Evolutionary conservation across 257 asterid species (phyloP).

Genomic region (Leptodermis oblonga): DNA sequence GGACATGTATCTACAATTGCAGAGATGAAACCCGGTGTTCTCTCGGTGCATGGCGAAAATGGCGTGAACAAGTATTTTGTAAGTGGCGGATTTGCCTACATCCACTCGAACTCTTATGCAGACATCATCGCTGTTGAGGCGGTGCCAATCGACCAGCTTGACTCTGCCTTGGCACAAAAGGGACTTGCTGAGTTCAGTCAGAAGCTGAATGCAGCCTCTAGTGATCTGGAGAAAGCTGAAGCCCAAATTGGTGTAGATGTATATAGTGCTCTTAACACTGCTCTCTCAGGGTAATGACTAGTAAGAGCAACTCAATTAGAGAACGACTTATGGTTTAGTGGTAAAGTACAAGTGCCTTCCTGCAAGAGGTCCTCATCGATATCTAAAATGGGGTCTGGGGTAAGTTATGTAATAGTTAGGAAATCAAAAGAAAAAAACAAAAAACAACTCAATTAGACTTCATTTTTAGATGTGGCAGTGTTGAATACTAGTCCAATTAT

Average conservation of each 20-base stretch:
- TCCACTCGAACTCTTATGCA: conserved; percentile 47
- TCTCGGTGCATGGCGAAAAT: conserved; percentile 44
- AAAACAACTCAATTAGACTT: too few species aligned
- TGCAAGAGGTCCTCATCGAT: too few species aligned
- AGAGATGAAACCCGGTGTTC: conserved; percentile 53
- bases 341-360: too few species aligned
- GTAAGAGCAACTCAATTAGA: too few species aligned
- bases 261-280: conserved; percentile 37
- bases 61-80: conserved; percentile 43
- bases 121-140: conserved; percentile 48
- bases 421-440: too few species aligned
- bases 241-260: conserved; percentile 51
- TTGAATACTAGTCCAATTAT: too few species aligned
- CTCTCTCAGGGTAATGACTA: conserved; percentile 39
- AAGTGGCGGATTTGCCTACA: conserved; percentile 50
- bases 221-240: conserved; percentile 46
- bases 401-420: too few species aligned
- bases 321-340: too few species aligned
- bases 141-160: conserved; percentile 44
- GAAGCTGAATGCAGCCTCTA: conserved; percentile 44
- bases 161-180: conserved; percentile 36
- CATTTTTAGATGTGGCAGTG: conserved; percentile 10
- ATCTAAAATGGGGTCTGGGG: too few species aligned
- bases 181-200: conserved; percentile 40
- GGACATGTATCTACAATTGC: conserved; percentile 53